A percentile compares a stretch with the other conserved stretches of the same genome.
phyloP scores from a whole-genome alignment of 108 stramenopile species.

The Cyclotella baltica region DNA sequence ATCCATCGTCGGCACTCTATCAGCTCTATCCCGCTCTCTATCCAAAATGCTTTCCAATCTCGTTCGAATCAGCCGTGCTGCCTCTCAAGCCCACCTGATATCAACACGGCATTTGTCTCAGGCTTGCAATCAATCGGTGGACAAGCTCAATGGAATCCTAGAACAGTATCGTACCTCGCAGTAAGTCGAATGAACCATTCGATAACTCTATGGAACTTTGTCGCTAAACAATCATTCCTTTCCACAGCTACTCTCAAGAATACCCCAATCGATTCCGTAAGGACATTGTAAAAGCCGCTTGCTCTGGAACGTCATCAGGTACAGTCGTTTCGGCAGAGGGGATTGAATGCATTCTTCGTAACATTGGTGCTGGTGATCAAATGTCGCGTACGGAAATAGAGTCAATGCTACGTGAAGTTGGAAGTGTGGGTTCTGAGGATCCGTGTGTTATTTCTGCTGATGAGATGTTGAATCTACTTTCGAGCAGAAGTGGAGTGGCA shows the following conservation, averaged over 20 bases:
- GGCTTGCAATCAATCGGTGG: constrained; percentile 17
- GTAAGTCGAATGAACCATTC: constrained; percentile 38
- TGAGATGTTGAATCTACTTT: constrained; percentile 24
- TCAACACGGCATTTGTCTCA: constrained; percentile 17
- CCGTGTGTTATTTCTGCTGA: constrained; percentile 32
- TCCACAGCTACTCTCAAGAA: constrained; percentile 55
- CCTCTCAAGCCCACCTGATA: neutral
- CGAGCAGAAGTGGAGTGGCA: constrained; percentile 1
- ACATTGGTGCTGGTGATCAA: constrained; percentile 53
- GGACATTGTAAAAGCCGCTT: constrained; percentile 59
- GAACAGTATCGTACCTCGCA: constrained; percentile 59
- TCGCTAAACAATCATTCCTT: neutral
- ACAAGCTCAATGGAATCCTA: constrained; percentile 46
- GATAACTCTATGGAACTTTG: neutral
- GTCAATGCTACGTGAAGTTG: constrained; percentile 55
- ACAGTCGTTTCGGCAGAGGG: constrained; percentile 49
- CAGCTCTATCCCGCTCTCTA: neutral
- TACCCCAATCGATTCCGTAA: constrained; percentile 62
- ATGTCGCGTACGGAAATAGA: constrained; percentile 56
- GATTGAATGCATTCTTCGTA: constrained; percentile 52
- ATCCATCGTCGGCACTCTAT: neutral
- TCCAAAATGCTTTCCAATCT: neutral
- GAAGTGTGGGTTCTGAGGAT: constrained; percentile 5
- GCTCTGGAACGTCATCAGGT: constrained; percentile 6
- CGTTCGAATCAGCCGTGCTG: neutral